phyloP scores from a whole-genome alignment of 306 rosid species.

The Cucurbita maxima region DNA sequence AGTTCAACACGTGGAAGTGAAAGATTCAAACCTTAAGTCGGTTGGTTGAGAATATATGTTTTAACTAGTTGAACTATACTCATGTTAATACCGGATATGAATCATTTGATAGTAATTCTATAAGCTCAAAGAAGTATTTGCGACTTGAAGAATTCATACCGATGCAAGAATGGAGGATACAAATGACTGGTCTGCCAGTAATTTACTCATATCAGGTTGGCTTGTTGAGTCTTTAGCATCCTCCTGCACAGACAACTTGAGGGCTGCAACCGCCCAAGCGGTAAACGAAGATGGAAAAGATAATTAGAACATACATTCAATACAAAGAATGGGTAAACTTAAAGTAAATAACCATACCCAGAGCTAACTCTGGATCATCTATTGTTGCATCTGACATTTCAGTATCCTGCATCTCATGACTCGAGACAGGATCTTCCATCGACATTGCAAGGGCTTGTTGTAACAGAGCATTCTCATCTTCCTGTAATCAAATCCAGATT shows the following conservation, averaged over 20 bases:
- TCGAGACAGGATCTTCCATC: slow-evolving; percentile 69
- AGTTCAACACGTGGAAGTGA: not conserved
- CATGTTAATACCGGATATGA: too few relatives aligned
- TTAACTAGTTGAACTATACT: not conserved
- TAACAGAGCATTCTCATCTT: slow-evolving; percentile 73
- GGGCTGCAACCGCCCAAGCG: slow-evolving; percentile 35
- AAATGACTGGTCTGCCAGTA: slow-evolving; percentile 87
- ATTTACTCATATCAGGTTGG: slow-evolving; percentile 67
- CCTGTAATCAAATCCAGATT: slow-evolving; percentile 17
- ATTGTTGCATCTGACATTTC: slow-evolving; percentile 75
- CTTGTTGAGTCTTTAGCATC: slow-evolving; percentile 43
- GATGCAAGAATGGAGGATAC: slow-evolving; percentile 90
- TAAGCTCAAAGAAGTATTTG: not conserved
- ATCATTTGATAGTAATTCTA: not conserved
- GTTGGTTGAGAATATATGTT: not conserved
- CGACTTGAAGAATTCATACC: slow-evolving; percentile 25
- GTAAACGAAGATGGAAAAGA: not conserved
- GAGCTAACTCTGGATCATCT: slow-evolving; percentile 79
- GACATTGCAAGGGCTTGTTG: slow-evolving; percentile 99
- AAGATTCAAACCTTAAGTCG: not conserved
- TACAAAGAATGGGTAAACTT: not conserved
- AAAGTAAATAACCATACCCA: slow-evolving; percentile 35
- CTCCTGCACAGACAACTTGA: slow-evolving; percentile 77
- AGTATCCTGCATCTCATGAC: slow-evolving; percentile 47
- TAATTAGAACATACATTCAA: not conserved